phyloP scores from a whole-genome alignment of 768 basidiomycete genomes.

The Auricularia auricula-judae region DNA sequence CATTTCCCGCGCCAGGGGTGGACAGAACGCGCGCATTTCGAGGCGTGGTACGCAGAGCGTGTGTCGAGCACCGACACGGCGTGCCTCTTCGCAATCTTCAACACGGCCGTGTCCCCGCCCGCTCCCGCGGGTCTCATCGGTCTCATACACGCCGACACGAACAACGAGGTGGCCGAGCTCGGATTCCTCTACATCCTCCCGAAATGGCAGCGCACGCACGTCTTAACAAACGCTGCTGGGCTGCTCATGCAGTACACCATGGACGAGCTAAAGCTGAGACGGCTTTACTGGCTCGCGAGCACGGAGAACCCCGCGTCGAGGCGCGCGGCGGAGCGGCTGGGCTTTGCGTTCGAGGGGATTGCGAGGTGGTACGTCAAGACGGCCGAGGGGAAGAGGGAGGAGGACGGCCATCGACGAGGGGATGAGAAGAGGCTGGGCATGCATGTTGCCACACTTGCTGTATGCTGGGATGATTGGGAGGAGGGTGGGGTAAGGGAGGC shows the following conservation, averaged over 20 bases:
- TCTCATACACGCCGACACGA: conserved; percentile 32
- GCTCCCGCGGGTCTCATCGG: conserved; percentile 32
- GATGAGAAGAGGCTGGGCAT: conserved; percentile 20
- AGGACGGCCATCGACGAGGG: conserved; percentile 18
- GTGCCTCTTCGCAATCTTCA: conserved; percentile 40
- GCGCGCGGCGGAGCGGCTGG: conserved; percentile 43
- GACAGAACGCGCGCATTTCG: conserved; percentile 15
- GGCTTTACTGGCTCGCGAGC: conserved; percentile 53
- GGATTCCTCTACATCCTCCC: conserved; percentile 45
- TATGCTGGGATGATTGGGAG: conserved; percentile 59
- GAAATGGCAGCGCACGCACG: conserved; percentile 51
- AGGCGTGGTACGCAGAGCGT: not conserved
- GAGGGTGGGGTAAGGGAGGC: not conserved
- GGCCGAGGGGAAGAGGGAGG: conserved; percentile 21
- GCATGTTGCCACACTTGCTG: conserved; percentile 36
- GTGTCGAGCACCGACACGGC: conserved; percentile 6
- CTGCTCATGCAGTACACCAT: conserved; percentile 25
- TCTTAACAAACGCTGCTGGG: conserved; percentile 37
- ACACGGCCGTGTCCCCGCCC: conserved; percentile 26
- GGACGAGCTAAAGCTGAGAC: conserved; percentile 35
- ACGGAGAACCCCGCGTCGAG: conserved; percentile 36
- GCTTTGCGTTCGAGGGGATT: conserved; percentile 44
- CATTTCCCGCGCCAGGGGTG: conserved; percentile 34
- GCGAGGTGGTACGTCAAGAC: conserved; percentile 45
- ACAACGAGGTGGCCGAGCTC: conserved; percentile 40